Evolutionary conservation across 495 filamentous ascomycete genomes (phyloP).

Genomic region (Tuber umbilicatum): DNA sequence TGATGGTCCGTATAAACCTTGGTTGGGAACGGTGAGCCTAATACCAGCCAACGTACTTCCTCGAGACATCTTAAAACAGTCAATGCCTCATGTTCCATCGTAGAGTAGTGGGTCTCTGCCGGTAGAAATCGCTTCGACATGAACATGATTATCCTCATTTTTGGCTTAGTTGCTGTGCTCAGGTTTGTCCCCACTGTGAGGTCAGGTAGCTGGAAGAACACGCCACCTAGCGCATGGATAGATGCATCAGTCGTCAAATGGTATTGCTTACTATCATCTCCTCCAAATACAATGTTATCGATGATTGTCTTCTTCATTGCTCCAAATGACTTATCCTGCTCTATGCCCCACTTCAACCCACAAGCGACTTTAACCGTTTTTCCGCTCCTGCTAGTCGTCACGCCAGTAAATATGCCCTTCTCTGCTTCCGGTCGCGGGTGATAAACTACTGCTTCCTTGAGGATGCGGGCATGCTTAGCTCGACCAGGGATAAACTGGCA

Average conservation of each 20-base stretch:
- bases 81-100: neutral
- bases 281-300: neutral
- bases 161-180: neutral
- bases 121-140: constrained; percentile 5
- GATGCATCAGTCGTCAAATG: constrained; percentile 2
- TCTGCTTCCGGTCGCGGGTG: neutral
- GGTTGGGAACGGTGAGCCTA: neutral
- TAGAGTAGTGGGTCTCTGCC: neutral
- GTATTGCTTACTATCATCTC: neutral
- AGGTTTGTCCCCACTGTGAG: too few relatives aligned
- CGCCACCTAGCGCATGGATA: neutral
- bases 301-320: constrained; percentile 3
- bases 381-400: neutral
- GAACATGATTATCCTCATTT: neutral
- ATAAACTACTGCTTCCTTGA: neutral
- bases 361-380: too few relatives aligned
- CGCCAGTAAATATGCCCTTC: too few relatives aligned
- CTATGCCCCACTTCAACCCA: neutral
- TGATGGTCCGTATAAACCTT: constrained; percentile 11
- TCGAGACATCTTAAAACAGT: constrained; percentile 1
- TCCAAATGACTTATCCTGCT: neutral
- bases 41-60: neutral
- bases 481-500: neutral
- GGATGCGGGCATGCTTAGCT: neutral
- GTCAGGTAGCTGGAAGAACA: constrained; percentile 4